A percentile compares a stretch with the other conserved stretches of the same genome.
phyloP scores from a whole-genome alignment of 768 basidiomycete genomes.

The Tulasnella sp. region DNA sequence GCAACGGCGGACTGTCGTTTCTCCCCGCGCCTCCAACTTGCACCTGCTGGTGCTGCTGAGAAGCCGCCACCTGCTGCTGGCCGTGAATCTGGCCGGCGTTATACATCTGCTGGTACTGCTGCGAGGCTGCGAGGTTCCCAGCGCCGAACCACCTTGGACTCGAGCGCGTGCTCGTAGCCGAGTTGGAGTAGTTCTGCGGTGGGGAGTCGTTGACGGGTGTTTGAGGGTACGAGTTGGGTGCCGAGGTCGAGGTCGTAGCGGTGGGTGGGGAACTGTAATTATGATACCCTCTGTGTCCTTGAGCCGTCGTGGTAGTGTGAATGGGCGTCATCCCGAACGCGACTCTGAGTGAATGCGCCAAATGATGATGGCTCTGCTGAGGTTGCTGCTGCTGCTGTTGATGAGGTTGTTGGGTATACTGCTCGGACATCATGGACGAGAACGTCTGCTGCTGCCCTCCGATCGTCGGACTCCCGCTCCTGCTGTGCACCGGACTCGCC shows the following conservation, averaged over 20 bases:
- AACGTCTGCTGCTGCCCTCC: constrained; percentile 21
- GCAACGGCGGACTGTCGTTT: neutral
- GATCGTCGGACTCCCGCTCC: constrained; percentile 19
- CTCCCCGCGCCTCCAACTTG: neutral
- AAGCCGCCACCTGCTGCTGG: neutral
- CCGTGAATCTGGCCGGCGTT: neutral
- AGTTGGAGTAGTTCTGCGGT: neutral
- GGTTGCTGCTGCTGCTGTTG: constrained; percentile 22
- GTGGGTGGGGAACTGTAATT: neutral
- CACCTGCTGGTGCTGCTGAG: neutral
- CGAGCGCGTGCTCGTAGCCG: neutral
- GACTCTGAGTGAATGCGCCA: constrained; percentile 72
- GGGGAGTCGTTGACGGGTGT: constrained; percentile 6
- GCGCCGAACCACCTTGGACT: neutral
- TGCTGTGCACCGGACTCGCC: constrained; percentile 7
- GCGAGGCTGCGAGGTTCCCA: neutral
- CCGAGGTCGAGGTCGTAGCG: neutral
- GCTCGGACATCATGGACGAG: constrained; percentile 16
- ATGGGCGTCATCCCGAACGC: constrained; percentile 93
- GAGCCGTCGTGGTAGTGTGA: constrained; percentile 17
- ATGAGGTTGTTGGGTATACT: constrained; percentile 14
- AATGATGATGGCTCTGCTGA: constrained; percentile 38
- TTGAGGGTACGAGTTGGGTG: constrained; percentile 2
- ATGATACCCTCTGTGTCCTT: neutral
- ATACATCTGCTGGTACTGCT: neutral